Percentiles rank a stretch among this genome's conserved stretches.
Conservation (phyloP, 177 flowering plant species). For the Vitis hybrid region DNA sequence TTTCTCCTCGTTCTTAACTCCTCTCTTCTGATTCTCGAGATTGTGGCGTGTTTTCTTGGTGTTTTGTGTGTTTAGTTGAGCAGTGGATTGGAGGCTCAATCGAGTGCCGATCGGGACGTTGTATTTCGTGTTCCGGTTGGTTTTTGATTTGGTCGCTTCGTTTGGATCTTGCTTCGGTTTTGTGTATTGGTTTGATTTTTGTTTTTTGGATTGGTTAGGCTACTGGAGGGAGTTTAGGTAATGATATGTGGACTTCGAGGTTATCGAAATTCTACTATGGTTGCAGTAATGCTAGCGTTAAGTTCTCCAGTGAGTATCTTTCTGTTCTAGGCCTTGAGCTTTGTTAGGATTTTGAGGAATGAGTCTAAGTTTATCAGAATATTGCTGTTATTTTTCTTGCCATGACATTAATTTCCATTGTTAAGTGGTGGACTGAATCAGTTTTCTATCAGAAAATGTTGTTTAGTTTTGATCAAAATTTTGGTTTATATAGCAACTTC, state of each 20-base stretch:
- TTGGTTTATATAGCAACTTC: not conserved
- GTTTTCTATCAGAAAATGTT: not conserved
- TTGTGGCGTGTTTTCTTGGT: not conserved
- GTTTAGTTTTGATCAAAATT: not conserved
- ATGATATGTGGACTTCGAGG: conserved; percentile 68
- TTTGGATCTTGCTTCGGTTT: not conserved
- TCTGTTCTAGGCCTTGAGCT: not conserved
- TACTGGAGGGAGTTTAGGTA: conserved; percentile 39
- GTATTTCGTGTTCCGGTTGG: conserved; percentile 68
- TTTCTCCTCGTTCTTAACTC: not conserved
- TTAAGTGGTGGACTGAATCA: not conserved
- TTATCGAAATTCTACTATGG: conserved; percentile 57
- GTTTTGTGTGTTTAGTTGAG: conserved; percentile 14
- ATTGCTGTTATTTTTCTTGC: not conserved
- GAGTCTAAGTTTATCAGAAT: not conserved
- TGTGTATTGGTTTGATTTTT: conserved; percentile 9
- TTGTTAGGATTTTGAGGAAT: not conserved
- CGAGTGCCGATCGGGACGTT: conserved; percentile 16
- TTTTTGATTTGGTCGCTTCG: not conserved
- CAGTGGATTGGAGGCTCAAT: conserved; percentile 13
- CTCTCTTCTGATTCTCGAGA: not conserved
- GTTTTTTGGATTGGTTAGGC: conserved; percentile 25
- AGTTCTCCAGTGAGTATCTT: conserved; percentile 47
- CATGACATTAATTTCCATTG: not conserved
- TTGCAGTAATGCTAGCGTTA: conserved; percentile 67